Evolutionary conservation across 345 rosid species (phyloP), one percentile per base, ranked within the genome.

Genomic region (Gynandropsis gynandra): DNA sequence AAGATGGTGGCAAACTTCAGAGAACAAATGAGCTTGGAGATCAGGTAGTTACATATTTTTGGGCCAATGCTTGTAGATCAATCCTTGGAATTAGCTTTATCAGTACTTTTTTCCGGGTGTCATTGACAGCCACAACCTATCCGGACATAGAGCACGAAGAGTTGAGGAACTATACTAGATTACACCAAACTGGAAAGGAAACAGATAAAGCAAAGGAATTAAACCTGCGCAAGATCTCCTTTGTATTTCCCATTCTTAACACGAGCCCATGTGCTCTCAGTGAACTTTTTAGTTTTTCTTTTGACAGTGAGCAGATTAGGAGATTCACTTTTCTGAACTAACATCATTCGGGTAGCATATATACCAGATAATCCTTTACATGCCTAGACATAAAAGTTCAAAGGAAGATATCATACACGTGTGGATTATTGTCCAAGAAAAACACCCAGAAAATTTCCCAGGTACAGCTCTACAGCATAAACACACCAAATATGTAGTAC

Each of bases 21-120:
- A 29, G 48, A 16, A 50, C 42, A 49, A 29, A 31, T 4, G 16
- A 50, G 58, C 11, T 8, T 41, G 53, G 19, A 38, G 50, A 58
- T 50, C 60, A 47, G 31, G 27, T 47, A 17, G 56, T 44, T 75
- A 78, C 98, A 79, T 71, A 77, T 85, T 87, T 92, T 50, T 78
- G 79, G 36, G 88, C 79, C 79, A 92, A 41, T 31, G 81, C 80
- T 52, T 73, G 83, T 4, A 92, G 70, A 73, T 92, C 94, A 58
- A 92, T 76, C 74, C 98, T 82, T 42, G 98, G 98, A 42, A 92
- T 80, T 53, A 92, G 74, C 78, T 92, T 87, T 39, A 92, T 80
- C 32, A 89, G 74, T 24, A 85, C 94, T 72, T 61, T 81, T 70
- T 65, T 80, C 54, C 72, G 74, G 31, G 64, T 63, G 48, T 77